Evolutionary conservation across 78 protist genomes (phyloP), one percentile per base, ranked within the genome.

Genomic region (Mastigamoeba balamuthi): DNA sequence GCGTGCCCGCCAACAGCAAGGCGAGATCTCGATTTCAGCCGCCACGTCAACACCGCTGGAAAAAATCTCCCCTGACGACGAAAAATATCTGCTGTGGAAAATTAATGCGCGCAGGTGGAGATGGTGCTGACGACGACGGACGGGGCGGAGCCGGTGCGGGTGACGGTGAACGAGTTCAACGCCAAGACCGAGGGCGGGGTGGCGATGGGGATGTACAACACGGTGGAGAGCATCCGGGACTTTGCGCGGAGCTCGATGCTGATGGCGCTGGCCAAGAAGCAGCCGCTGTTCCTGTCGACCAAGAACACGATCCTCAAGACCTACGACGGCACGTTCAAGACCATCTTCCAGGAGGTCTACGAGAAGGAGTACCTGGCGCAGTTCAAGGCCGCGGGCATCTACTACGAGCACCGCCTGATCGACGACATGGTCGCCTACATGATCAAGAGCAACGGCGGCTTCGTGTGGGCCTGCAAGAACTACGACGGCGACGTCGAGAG

Each of bases 401-500:
- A 83, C 83, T 92, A 90, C 88, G 96, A 94, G 75, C 96, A 94
- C 76, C 84, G 94, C 17, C 85, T 92, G 27, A 94, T 94, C 41
- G 97, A 94, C 80, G 95, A 94, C 75, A 88, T 93, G 94, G 97
- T 92, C 6, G 97, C 97, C 17, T 68, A 77, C 36, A 87, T 83
- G 0, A 69, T 84, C 72, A 84, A 84, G 79, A 48, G 67, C 28
- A 71, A 83, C 35, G 97, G 97, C 37, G 97, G 95, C 41, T 94
- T 66, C 78, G 93, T 95, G 38, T 91, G 95, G 96, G 98, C 98
- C 6, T 92, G 95, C 92, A 92, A 92, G 90, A 95, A 95, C 93
- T 92, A 92, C 84, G 98, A 95, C 77, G 98, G 98, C 29, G 98
- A 95, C 70, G 98, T 95, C n/a, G 95, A 92, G 83, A 86, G 93